These are phyloP conservation scores for Hippophae tibetana DNA, from an alignment of 306 rosid species.

Conservation along the genomic window DNA sequence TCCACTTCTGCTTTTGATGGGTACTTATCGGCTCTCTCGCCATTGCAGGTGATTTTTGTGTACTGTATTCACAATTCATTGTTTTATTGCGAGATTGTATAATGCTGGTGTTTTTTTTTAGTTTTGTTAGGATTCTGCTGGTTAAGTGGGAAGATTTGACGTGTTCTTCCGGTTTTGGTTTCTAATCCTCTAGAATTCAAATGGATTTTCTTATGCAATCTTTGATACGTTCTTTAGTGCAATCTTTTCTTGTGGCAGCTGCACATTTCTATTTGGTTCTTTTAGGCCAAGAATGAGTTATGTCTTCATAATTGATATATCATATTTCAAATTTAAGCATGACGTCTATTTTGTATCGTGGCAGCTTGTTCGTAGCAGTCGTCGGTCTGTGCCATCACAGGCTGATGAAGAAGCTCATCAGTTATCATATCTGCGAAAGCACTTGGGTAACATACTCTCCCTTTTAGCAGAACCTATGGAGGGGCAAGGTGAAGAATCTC, in stretches of 20 bases:
- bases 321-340: constrained; percentile 9
- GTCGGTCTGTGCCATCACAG: constrained; percentile 76
- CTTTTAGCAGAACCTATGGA: constrained; percentile 75
- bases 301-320: constrained; percentile 2
- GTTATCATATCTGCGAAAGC: constrained; percentile 80
- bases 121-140: background rate
- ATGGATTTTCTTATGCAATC: background rate
- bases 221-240: no score
- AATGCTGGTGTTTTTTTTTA: background rate
- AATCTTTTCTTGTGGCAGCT: no score
- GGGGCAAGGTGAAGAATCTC: constrained; percentile 67
- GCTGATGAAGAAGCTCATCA: constrained; percentile 93
- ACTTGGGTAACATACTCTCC: constrained; percentile 64
- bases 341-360: constrained; percentile 12
- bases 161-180: background rate
- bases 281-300: background rate
- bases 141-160: background rate
- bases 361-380: constrained; percentile 97
- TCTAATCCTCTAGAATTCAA: no score
- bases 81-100: background rate
- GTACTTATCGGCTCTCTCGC: constrained; percentile 91
- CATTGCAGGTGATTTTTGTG: constrained; percentile 67
- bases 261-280: no score
- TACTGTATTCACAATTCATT: background rate
- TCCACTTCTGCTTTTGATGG: constrained; percentile 99